Evolutionary conservation across 495 filamentous ascomycete genomes (phyloP), one percentile per base, ranked within the genome.

Genomic region (Aspergillus wentii): DNA sequence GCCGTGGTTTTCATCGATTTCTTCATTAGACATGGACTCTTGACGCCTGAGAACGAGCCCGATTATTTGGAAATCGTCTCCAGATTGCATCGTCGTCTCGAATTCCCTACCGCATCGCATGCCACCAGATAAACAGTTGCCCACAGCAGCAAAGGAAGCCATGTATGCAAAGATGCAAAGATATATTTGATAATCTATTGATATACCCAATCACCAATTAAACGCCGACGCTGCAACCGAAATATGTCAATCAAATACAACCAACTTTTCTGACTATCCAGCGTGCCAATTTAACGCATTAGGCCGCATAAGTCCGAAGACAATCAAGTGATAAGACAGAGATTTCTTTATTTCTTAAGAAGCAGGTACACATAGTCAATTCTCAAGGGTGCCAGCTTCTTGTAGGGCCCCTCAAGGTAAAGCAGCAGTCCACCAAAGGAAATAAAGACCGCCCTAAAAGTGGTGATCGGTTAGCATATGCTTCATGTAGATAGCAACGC

Each of bases 311-410:
- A 15, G 30, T 7, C 30, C 30, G 34, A 25, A 28, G 4, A 39
- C 16, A n/a, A n/a, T n/a, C n/a, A n/a, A n/a, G n/a, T n/a, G n/a
- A 36, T 8, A 36, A 42, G 25, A 27, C 9, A 32, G 19, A 8
- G 13, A 23, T 14, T 17, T 30, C 31, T 41, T 61, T 74, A 94
- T 79, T 88, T 91, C 81, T 95, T 96, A 38, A 89, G 68, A 23
- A 97, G 74, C 42, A 99, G 72, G 61, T 97, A 99, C 30, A 94
- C 78, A 56, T 97, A 81, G 61, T 97, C 92, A 44, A 95, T 89
- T 41, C 85, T 73, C 56, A 96, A 61, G 3, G 86, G 79, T n/a
- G 82, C 88, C 17, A 97, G 78, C 69, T 91, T 94, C 75, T 94
- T 95, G 57, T 92, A 95, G 2, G 92, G 91, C 1, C 94, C 92